phyloP scores from a whole-genome alignment of 768 basidiomycete species.

The Strobilomyces confusus region DNA sequence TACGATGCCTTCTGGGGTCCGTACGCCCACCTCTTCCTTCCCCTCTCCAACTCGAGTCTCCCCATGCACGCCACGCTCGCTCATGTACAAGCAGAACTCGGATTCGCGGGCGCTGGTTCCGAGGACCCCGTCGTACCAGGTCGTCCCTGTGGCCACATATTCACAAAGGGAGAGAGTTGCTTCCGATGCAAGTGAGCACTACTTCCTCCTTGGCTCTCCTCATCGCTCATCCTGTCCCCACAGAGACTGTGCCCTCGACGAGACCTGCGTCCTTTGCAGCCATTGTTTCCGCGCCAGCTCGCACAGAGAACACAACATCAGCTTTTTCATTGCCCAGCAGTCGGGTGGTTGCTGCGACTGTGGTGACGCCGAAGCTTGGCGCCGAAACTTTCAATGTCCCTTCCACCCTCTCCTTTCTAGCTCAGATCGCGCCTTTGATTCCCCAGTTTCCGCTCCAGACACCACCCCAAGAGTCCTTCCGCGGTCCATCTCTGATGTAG shows the following conservation, averaged over 20 bases:
- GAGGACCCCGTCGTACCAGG: slow-evolving; percentile 62
- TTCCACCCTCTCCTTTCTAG: slow-evolving; percentile 59
- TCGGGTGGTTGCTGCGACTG: slow-evolving; percentile 95
- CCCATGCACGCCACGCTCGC: slow-evolving; percentile 63
- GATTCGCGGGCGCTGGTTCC: slow-evolving; percentile 55
- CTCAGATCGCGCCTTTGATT: slow-evolving; percentile 4
- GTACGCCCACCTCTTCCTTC: slow-evolving; percentile 69
- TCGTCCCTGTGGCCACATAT: slow-evolving; percentile 77
- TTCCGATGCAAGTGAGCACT: slow-evolving; percentile 86
- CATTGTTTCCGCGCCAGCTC: slow-evolving; percentile 87
- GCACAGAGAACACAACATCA: slow-evolving; percentile 85
- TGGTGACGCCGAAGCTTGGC: slow-evolving; percentile 89
- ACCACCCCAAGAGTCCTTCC: slow-evolving; percentile 42
- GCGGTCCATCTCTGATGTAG: slow-evolving; percentile 39
- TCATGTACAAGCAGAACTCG: slow-evolving; percentile 60
- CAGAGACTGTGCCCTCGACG: slow-evolving; percentile 89
- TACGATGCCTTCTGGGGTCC: slow-evolving; percentile 82
- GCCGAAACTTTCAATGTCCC: slow-evolving; percentile 59
- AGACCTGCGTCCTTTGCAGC: slow-evolving; percentile 86
- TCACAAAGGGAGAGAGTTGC: slow-evolving; percentile 88
- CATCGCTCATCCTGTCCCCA: neutral
- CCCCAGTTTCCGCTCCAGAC: slow-evolving; percentile 20
- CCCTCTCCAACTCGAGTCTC: slow-evolving; percentile 56
- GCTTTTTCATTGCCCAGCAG: slow-evolving; percentile 90
- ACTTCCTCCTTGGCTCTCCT: neutral